Evolutionary conservation across 78 protist species (phyloP).

Genomic region (Dictyostelium brefeldianum): DNA sequence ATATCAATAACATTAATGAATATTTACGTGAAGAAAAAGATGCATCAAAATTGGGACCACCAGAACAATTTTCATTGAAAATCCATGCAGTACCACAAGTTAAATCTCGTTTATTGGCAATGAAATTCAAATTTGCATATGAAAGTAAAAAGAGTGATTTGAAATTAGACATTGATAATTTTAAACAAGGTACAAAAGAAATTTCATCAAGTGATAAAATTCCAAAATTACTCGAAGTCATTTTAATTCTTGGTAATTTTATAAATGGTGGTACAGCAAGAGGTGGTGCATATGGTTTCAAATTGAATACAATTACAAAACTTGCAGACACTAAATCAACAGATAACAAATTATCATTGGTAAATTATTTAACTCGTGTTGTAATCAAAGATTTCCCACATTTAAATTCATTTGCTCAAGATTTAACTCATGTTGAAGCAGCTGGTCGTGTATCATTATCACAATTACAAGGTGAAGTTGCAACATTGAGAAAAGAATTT

Average conservation of each 20-base stretch:
- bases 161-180: conserved; percentile 71
- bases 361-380: conserved; percentile 58
- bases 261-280: conserved; percentile 85
- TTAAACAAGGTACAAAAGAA: conserved; percentile 53
- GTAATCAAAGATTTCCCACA: conserved; percentile 57
- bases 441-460: conserved; percentile 57
- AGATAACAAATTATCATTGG: conserved; percentile 62
- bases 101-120: conserved; percentile 47
- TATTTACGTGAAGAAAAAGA: conserved; percentile 62
- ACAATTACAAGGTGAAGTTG: conserved; percentile 32
- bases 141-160: conserved; percentile 64
- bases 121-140: conserved; percentile 59
- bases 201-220: conserved; percentile 6
- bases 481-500: conserved; percentile 64
- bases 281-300: conserved; percentile 83
- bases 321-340: conserved; percentile 84
- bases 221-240: conserved; percentile 57
- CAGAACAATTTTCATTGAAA: conserved; percentile 71
- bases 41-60: conserved; percentile 51
- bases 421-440: conserved; percentile 49
- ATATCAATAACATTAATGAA: conserved; percentile 68
- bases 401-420: conserved; percentile 28
- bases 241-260: conserved; percentile 80
- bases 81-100: conserved; percentile 72
- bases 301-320: conserved; percentile 79